phyloP scores from a whole-genome alignment of 371 early-diverging fungal species.

The Mucor plumbeus region DNA sequence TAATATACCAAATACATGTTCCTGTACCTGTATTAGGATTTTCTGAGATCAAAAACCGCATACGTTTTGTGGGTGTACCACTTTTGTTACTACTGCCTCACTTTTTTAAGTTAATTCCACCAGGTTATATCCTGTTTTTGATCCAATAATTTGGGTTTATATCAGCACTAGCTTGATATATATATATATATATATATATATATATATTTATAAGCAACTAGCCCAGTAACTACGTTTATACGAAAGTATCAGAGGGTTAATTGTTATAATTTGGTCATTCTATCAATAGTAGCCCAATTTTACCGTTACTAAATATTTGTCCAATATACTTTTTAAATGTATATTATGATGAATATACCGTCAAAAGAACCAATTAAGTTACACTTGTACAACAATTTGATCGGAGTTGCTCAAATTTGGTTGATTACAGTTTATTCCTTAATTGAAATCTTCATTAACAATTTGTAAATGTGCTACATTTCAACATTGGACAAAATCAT shows the following conservation, averaged over 20 bases:
- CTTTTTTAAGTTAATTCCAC: constrained; percentile 1
- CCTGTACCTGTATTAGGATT: neutral
- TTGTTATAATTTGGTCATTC: neutral
- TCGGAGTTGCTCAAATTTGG: neutral
- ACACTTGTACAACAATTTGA: neutral
- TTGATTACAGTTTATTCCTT: neutral
- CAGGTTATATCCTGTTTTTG: neutral
- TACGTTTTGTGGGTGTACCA: neutral
- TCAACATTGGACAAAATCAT: neutral
- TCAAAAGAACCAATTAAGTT: too few species aligned
- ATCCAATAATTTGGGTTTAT: constrained; percentile 1
- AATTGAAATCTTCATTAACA: constrained; percentile 1
- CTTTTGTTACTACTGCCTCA: neutral
- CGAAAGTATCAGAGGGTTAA: neutral
- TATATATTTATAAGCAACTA: neutral
- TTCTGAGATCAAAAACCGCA: neutral
- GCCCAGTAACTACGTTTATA: neutral
- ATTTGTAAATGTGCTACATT: constrained; percentile 7
- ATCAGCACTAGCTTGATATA: constrained; percentile 1
- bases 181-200: too few species aligned
- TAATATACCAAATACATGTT: neutral
- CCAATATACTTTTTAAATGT: neutral
- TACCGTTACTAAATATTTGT: neutral
- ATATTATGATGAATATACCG: too few species aligned
- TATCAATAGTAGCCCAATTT: neutral